Evolutionary conservation across 225 moss, liverwort and hornwort genomes (phyloP), one percentile per base, ranked within the genome.

Genomic region (Pseudisothecium myosuroides): DNA sequence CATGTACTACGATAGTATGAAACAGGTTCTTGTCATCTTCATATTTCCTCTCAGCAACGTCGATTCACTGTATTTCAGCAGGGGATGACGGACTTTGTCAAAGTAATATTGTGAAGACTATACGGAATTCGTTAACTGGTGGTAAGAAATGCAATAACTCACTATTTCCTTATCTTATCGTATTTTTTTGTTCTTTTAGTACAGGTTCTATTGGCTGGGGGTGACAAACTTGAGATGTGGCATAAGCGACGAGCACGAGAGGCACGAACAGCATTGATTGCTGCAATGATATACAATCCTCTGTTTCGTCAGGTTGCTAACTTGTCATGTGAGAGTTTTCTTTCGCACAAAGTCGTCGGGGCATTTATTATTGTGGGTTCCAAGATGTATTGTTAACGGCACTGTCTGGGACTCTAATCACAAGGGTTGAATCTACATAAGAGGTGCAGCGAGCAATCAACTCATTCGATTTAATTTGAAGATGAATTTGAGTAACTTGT

Each of bases 201-300:
- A 21, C 80, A 98, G 96, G 93, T 97, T 89, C 75, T 98, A 18
- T 91, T 98, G 74, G 91, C 95, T 84, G 98, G 97, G 50, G 97
- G 95, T 45, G 92, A 95, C 65, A 92, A 93, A 62, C 92, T 98
- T 75, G 97, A 97, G 92, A 96, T 98, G 98, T 97, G 98, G 98
- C 97, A 96, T 91, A 98, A 98, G 89, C 92, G 96, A 88, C 94
- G 93, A 71, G 93, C 96, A 83, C 91, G 97, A 87, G 98, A 98
- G 89, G 97, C 98, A 37, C 91, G 95, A n/a, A 97, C 97, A 47
- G 93, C 97, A 68, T 91, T 93, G 86, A 95, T 97, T 77, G 96
- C 96, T 89, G 87, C 93, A 31, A 95, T 94, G 84, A 92, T 97
- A 47, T 98, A 97, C 85, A 97, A 96, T 77, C 89, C 96, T 50